A percentile compares a stretch with the other conserved stretches of the same genome.
Conservation (phyloP, 2,329 filamentous ascomycete species). For the Neonectria magnoliae region DNA sequence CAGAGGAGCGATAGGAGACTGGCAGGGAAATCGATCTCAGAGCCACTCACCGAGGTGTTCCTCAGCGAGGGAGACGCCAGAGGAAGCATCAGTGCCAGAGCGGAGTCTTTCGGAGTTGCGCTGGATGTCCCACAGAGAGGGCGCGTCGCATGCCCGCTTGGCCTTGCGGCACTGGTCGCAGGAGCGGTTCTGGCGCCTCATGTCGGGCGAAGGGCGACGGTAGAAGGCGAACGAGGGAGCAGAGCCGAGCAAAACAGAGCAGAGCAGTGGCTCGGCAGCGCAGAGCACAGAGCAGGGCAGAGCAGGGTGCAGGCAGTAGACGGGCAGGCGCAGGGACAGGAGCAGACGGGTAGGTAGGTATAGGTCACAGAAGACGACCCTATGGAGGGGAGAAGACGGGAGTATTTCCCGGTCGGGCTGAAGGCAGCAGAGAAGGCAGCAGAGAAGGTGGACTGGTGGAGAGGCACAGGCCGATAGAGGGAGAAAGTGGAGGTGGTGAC, state of each 20-base stretch:
- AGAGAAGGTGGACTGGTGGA: slow-evolving; percentile 6
- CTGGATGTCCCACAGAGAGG: slow-evolving; percentile 43
- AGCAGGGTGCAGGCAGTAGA: not conserved
- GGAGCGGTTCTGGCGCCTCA: slow-evolving; percentile 44
- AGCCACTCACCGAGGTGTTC: slow-evolving; percentile 41
- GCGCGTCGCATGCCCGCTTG: slow-evolving; percentile 44
- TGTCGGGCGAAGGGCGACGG: slow-evolving; percentile 17
- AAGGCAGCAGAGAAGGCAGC: not conserved
- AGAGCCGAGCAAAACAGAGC: not conserved
- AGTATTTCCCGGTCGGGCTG: slow-evolving; percentile 14
- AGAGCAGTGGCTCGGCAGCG: not conserved
- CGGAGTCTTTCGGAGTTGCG: slow-evolving; percentile 41
- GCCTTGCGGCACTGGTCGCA: slow-evolving; percentile 45
- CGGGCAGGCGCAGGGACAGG: not conserved
- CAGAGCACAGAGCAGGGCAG: not conserved
- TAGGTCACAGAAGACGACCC: not conserved
- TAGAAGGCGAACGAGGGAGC: slow-evolving; percentile 3
- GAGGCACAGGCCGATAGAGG: slow-evolving; percentile 13
- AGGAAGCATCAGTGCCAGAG: slow-evolving; percentile 32
- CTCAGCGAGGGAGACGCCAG: slow-evolving; percentile 38
- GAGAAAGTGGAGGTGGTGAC: slow-evolving; percentile 26
- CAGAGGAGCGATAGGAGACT: not conserved
- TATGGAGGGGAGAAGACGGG: slow-evolving; percentile 5
- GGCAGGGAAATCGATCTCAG: not conserved
- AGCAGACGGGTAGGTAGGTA: not conserved